Evolutionary conservation across 768 basidiomycete genomes (phyloP).

Genomic region (Leccinellum luteum): DNA sequence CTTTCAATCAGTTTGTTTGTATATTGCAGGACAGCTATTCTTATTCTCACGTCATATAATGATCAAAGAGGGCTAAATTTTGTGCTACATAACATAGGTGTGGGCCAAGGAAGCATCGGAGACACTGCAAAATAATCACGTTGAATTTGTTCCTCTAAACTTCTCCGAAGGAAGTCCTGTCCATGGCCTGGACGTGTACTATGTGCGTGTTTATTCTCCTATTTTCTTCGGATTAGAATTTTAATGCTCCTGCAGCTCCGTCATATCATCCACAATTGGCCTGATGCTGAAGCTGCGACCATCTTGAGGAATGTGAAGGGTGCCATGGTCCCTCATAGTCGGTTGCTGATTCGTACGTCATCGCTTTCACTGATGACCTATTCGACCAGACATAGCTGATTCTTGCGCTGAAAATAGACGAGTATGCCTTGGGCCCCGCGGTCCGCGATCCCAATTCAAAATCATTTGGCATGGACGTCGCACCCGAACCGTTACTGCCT

Average conservation of each 20-base stretch:
- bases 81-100: background rate
- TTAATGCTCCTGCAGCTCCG: constrained; percentile 16
- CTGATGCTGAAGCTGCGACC: constrained; percentile 29
- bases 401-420: constrained; percentile 12
- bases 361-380: background rate
- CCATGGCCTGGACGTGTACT: background rate
- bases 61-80: background rate
- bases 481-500: constrained; percentile 45
- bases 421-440: constrained; percentile 17
- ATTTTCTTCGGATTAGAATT: background rate
- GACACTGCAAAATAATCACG: background rate
- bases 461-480: constrained; percentile 23
- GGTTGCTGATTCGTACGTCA: constrained; percentile 33
- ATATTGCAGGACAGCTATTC: background rate
- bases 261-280: constrained; percentile 36
- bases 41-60: background rate
- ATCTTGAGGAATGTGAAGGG: constrained; percentile 30
- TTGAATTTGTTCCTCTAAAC: background rate
- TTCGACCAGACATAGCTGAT: background rate
- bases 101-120: background rate
- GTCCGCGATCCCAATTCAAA: constrained; percentile 4
- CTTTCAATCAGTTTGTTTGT: background rate
- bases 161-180: background rate
- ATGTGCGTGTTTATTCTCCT: background rate
- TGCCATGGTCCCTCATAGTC: constrained; percentile 29